Conservation (phyloP, 2,329 filamentous ascomycete species). For the Verticillium longisporum region DNA sequence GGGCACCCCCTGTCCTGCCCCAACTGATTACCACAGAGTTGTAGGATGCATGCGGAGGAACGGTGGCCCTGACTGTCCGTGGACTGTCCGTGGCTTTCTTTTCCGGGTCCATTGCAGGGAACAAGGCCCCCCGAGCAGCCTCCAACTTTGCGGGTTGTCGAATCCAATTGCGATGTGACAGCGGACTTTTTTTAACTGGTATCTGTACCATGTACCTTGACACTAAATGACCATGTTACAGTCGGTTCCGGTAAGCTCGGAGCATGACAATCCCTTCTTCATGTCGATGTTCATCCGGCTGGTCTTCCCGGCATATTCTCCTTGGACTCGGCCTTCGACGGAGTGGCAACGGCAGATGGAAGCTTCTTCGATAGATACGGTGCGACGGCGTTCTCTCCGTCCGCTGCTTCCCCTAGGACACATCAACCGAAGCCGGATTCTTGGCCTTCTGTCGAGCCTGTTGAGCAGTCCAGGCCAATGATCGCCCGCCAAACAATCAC, state of each 20-base stretch:
- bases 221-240: background rate
- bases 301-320: background rate
- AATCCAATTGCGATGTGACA: background rate
- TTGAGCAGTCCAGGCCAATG: background rate
- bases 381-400: too few species aligned
- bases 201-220: too few species aligned
- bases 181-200: background rate
- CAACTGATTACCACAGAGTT: background rate
- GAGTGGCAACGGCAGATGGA: background rate
- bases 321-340: background rate
- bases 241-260: background rate
- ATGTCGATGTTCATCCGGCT: background rate
- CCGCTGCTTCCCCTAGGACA: too few species aligned
- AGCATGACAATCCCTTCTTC: background rate
- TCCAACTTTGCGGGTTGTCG: background rate
- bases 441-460: background rate
- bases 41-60: background rate
- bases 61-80: background rate
- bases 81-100: background rate
- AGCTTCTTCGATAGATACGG: too few species aligned
- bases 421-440: background rate
- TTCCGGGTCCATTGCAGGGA: background rate
- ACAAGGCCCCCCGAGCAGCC: background rate
- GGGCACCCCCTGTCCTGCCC: too few species aligned
- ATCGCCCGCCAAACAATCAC: background rate